These are phyloP conservation scores for Collybiopsis confluens DNA, from an alignment of 768 basidiomycete genomes.

Conservation along the genomic window DNA sequence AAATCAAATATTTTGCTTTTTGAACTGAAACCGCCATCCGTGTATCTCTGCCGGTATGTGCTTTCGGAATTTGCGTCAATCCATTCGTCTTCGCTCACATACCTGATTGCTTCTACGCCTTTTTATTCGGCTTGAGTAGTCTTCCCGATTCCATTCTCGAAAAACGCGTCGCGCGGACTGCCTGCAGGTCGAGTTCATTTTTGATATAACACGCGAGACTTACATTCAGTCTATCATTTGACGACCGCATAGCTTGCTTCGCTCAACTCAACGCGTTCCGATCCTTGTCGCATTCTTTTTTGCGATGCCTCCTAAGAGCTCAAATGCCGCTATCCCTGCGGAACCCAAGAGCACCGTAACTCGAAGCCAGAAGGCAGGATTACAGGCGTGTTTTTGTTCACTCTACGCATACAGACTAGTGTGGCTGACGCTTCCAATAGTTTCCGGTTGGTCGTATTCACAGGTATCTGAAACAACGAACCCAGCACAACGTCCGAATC, in stretches of 20 bases:
- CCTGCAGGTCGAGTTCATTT: not conserved
- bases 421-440: constrained; percentile 33
- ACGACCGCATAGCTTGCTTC: not conserved
- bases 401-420: not conserved
- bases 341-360: constrained; percentile 48
- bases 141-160: not conserved
- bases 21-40: constrained; percentile 2
- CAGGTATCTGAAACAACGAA: constrained; percentile 88
- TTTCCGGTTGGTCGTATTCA: constrained; percentile 98
- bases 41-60: not conserved
- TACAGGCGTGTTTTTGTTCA: constrained; percentile 54
- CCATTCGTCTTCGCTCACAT: not conserved
- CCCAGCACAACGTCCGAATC: constrained; percentile 91
- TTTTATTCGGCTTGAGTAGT: not conserved
- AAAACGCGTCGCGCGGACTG: constrained; percentile 9
- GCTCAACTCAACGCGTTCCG: not conserved
- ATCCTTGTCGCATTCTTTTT: not conserved
- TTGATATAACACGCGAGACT: not conserved
- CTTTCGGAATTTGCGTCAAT: not conserved
- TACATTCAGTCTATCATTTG: not conserved
- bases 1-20: constrained; percentile 3
- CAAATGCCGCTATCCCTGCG: constrained; percentile 26
- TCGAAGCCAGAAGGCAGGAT: constrained; percentile 78
- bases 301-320: constrained; percentile 48
- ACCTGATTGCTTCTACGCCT: not conserved